Conservation (phyloP, 192 early-diverging fungal genomes). For the Fimicolochytrium jonesii region DNA sequence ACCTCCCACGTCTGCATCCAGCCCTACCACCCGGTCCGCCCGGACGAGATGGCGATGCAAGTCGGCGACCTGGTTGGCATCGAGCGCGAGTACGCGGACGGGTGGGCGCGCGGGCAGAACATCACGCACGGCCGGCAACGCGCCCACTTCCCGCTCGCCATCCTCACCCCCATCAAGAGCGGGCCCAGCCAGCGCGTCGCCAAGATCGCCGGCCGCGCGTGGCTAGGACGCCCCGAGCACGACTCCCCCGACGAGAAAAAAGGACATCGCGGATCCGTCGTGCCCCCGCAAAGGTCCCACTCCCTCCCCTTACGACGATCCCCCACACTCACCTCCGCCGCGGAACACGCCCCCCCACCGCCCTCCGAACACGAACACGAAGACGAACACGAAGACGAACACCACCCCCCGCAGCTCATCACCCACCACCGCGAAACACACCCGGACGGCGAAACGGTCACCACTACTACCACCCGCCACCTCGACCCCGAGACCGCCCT, state of each 20-base stretch:
- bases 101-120: constrained; percentile 52
- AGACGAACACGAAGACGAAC: neutral
- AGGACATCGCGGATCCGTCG: neutral
- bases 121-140: constrained; percentile 49
- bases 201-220: constrained; percentile 1
- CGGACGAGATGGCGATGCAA: constrained; percentile 46
- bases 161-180: constrained; percentile 41
- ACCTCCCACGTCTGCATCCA: constrained; percentile 46
- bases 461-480: neutral
- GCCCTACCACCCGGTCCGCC: constrained; percentile 26
- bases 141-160: constrained; percentile 44
- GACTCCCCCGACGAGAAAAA: neutral
- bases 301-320: constrained; percentile 1
- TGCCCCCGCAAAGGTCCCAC: neutral
- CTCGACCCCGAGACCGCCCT: neutral
- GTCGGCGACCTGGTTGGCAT: constrained; percentile 54
- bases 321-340: neutral
- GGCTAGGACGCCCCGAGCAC: neutral
- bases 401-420: neutral
- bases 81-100: constrained; percentile 46
- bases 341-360: neutral
- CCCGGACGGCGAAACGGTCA: neutral
- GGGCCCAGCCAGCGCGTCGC: constrained; percentile 48
- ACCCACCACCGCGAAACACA: neutral
- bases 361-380: neutral